Evolutionary conservation across 345 rosid genomes (phyloP), one percentile per base, ranked within the genome.

Genomic region (Cardamine resedifolia): DNA sequence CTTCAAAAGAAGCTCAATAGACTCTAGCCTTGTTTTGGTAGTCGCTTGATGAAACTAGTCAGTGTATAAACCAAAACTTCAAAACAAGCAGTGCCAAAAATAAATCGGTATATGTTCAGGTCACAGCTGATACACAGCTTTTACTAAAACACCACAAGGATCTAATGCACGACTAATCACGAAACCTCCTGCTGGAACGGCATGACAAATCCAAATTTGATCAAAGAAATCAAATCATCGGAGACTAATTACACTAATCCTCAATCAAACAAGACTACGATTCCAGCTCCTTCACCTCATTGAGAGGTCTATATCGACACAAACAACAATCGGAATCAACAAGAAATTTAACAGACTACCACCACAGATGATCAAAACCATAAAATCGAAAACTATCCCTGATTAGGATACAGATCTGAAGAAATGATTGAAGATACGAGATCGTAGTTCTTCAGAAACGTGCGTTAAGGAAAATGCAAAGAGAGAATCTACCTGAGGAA

Each of bases 401-500:
- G 49, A 56, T 70, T 12, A 47, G 6, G 47, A 64, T 16, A 39
- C 68, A 77, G 76, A 77, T 77, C 80, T 64, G 63, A 43, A 71
- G 71, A 14, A 20, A 56, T 10, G 16, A 51, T 0, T 27, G 7
- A 64, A 41, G 27, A 49, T 15, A 1, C n/a, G 45, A 55, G 75
- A 63, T 70, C 71, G 27, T 58, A 70, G 59, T 10, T 28, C 9
- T 38, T 2, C 19, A 68, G 31, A 33, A 27, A 69, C 11, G 52
- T 27, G 23, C 53, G 57, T 11, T 10, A 15, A 49, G 18, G 20
- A 61, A 63, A 67, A 76, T 68, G 70, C 64, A 68, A 19, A 33
- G 47, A 38, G 45, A 64, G 10, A 57, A 15, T 12, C n/a, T 16
- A 60, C 66, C 90, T 86, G 86, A 81, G 96, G 96, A 70, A 90